phyloP scores from a whole-genome alignment of 2,329 filamentous ascomycete genomes.

The Cytospora schulzeri region DNA sequence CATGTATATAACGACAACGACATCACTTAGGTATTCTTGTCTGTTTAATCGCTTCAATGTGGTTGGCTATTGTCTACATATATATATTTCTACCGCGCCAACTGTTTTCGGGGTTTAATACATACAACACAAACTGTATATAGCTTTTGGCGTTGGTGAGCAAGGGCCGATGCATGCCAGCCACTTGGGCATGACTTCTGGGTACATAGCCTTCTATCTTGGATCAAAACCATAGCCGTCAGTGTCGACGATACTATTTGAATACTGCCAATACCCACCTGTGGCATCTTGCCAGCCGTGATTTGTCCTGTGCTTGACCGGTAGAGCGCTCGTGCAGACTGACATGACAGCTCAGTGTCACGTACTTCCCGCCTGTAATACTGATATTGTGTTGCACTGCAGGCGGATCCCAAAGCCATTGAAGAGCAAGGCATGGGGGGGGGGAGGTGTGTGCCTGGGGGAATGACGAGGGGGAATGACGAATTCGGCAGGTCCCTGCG shows the following conservation, averaged over 20 bases:
- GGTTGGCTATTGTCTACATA: slow-evolving; percentile 21
- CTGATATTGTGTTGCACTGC: not conserved
- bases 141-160: slow-evolving; percentile 14
- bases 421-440: not conserved
- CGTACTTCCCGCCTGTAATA: not conserved
- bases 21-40: slow-evolving; percentile 3
- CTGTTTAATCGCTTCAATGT: slow-evolving; percentile 19
- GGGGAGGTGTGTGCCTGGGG: too few relatives aligned
- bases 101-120: slow-evolving; percentile 13
- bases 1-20: slow-evolving; percentile 20
- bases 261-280: not conserved
- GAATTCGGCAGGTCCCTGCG: not conserved
- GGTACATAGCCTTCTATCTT: slow-evolving; percentile 14
- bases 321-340: too few relatives aligned
- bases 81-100: slow-evolving; percentile 13
- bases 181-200: not conserved
- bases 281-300: not conserved
- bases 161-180: not conserved
- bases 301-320: not conserved
- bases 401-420: not conserved
- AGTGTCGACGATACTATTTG: slow-evolving; percentile 7
- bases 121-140: slow-evolving; percentile 16
- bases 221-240: slow-evolving; percentile 20
- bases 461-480: too few relatives aligned
- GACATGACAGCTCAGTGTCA: too few relatives aligned